These are phyloP conservation scores for Orbilia ellipsospora DNA, from an alignment of 2,329 filamentous ascomycete species.

Conservation along the genomic window DNA sequence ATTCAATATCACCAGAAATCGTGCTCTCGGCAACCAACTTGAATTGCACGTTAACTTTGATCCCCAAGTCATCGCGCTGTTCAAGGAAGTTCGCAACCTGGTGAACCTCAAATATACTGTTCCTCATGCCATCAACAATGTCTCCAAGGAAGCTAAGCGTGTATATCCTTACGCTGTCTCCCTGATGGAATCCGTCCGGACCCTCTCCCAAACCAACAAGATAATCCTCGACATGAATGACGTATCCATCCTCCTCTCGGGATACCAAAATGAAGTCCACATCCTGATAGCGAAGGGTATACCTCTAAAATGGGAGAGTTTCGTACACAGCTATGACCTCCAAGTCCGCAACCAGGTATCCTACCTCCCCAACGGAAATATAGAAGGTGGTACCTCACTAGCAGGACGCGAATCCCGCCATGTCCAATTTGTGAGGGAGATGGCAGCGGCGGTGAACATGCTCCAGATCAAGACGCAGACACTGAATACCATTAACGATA, in stretches of 20 bases:
- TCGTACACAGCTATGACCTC: constrained; percentile 95
- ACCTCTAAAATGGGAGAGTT: constrained; percentile 94
- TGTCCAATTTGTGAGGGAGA: constrained; percentile 94
- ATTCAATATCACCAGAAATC: constrained; percentile 87
- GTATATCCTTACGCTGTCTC: constrained; percentile 98
- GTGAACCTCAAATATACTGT: constrained; percentile 95
- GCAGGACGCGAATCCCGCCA: constrained; percentile 85
- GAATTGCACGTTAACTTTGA: constrained; percentile 97
- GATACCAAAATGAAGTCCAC: constrained; percentile 92
- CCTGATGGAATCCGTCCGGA: constrained; percentile 98
- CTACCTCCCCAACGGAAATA: constrained; percentile 70
- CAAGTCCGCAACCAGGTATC: constrained; percentile 74
- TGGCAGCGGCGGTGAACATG: constrained; percentile 85
- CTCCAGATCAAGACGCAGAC: constrained; percentile 88
- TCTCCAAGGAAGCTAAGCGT: constrained; percentile 97
- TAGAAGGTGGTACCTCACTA: constrained; percentile 68
- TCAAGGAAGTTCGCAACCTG: constrained; percentile 97
- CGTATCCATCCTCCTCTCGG: constrained; percentile 85
- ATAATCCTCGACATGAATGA: constrained; percentile 86
- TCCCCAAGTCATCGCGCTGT: constrained; percentile 93
- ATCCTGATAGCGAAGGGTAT: constrained; percentile 84
- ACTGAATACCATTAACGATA: constrained; percentile 81
- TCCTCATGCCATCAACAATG: constrained; percentile 91
- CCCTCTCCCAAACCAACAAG: constrained; percentile 85
- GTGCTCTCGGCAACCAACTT: constrained; percentile 87